phyloP scores from a whole-genome alignment of 805 yeast genomes.

The Grigorovia humatica region DNA sequence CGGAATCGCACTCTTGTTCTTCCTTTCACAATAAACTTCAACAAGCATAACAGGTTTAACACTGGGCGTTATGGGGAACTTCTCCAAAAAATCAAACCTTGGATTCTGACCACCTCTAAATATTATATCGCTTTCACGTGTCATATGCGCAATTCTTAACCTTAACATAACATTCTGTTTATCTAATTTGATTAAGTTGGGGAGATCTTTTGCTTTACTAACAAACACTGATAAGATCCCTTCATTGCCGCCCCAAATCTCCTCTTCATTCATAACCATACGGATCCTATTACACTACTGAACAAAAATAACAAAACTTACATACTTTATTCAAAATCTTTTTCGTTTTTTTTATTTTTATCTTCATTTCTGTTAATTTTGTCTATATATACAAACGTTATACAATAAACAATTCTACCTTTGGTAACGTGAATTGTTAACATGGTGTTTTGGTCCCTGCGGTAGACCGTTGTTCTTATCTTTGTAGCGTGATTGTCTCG shows the following conservation, averaged over 20 bases:
- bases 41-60: conserved; percentile 54
- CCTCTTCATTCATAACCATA: conserved; percentile 17
- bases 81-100: conserved; percentile 67
- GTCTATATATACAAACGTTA: background rate
- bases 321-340: background rate
- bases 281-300: background rate
- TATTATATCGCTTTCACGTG: conserved; percentile 67
- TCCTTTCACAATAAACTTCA: conserved; percentile 61
- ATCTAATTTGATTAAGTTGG: conserved; percentile 76
- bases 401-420: conserved; percentile 3
- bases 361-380: background rate
- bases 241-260: conserved; percentile 21
- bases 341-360: background rate
- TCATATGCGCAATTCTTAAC: conserved; percentile 68
- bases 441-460: conserved; percentile 13
- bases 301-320: background rate
- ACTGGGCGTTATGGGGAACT: conserved; percentile 56
- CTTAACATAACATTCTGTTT: conserved; percentile 91
- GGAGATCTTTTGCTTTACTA: conserved; percentile 72
- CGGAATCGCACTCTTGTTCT: conserved; percentile 76
- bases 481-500: background rate
- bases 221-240: conserved; percentile 67
- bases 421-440: conserved; percentile 12
- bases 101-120: conserved; percentile 93
- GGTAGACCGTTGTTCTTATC: conserved; percentile 7